Evolutionary conservation across 805 yeast genomes (phyloP).

Genomic region (Isabelozyma pseudorhagii): DNA sequence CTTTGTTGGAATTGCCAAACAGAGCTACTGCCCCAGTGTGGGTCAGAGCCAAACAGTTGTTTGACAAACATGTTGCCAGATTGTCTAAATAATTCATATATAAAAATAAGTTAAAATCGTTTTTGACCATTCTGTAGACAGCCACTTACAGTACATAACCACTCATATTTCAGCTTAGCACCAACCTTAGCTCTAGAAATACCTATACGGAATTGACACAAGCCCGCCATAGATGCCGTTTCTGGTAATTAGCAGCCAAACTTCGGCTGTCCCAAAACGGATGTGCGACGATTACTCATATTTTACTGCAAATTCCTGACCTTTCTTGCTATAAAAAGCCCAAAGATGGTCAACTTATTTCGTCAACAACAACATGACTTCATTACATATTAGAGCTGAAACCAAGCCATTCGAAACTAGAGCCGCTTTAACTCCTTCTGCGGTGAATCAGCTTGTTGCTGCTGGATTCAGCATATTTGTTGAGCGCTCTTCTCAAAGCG

Average conservation of each 20-base stretch:
- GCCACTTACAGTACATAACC: neutral
- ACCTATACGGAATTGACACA: neutral
- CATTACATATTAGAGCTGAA: constrained; percentile 91
- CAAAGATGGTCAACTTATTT: no score
- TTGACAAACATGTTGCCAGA: constrained; percentile 80
- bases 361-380: neutral
- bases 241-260: neutral
- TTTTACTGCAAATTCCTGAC: neutral
- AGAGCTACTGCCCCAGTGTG: constrained; percentile 86
- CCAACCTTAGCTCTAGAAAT: neutral
- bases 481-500: constrained; percentile 83
- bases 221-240: no score
- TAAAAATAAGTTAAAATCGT: neutral
- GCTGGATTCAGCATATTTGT: constrained; percentile 89
- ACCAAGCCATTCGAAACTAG: constrained; percentile 96
- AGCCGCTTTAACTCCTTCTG: constrained; percentile 92
- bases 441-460: constrained; percentile 76
- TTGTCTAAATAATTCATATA: constrained; percentile 31
- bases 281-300: neutral
- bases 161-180: neutral
- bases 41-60: constrained; percentile 82
- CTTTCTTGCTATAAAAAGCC: no score
- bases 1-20: constrained; percentile 77
- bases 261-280: neutral
- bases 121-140: neutral